Evolutionary conservation across 352 stramenopile species (phyloP).

Genomic region (Peronospora tabacina): DNA sequence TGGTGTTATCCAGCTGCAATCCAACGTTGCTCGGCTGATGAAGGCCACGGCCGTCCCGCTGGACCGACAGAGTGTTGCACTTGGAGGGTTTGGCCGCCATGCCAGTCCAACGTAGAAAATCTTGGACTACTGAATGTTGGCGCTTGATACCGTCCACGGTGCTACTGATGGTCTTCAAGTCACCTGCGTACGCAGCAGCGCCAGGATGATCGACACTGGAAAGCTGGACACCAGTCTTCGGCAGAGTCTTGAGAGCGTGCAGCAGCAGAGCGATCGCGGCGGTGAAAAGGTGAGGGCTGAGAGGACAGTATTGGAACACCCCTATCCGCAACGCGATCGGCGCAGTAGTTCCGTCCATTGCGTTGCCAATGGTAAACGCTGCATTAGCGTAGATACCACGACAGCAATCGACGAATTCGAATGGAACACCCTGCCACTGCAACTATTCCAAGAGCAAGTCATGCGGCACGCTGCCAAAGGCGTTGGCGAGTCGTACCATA

Average conservation of each 20-base stretch:
- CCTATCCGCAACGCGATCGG: constrained; percentile 10
- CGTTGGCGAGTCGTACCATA: constrained; percentile 32
- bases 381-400: constrained; percentile 5
- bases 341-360: constrained; percentile 9
- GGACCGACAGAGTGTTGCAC: constrained; percentile 5
- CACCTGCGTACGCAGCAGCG: constrained; percentile 13
- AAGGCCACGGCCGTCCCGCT: neutral
- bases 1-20: neutral
- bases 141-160: too few relatives aligned
- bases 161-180: too few relatives aligned
- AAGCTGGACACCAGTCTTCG: neutral
- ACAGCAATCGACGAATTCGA: constrained; percentile 5
- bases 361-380: constrained; percentile 15
- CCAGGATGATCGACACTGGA: constrained; percentile 1
- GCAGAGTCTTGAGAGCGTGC: neutral
- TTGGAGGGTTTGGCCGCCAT: constrained; percentile 4
- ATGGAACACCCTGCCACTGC: constrained; percentile 1
- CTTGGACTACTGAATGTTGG: constrained; percentile 3
- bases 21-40: neutral
- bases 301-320: constrained; percentile 22
- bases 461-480: too few relatives aligned
- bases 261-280: constrained; percentile 14
- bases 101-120: constrained; percentile 7
- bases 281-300: constrained; percentile 27
- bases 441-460: constrained; percentile 26